These are phyloP conservation scores for Seiridium unicorne DNA, from an alignment of 2,329 filamentous ascomycete genomes.

Conservation along the genomic window DNA sequence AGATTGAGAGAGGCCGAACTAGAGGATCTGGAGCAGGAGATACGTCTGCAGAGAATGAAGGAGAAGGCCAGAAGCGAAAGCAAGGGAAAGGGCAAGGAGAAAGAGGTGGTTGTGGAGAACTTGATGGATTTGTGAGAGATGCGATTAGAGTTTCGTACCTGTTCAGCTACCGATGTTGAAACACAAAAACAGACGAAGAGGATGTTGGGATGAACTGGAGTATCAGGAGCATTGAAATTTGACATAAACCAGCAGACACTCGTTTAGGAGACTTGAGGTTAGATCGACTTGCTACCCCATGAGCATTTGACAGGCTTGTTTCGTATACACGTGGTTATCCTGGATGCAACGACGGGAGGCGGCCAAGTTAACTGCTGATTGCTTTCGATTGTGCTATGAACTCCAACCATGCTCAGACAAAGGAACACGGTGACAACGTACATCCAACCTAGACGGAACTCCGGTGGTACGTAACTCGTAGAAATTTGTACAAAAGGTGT, in stretches of 20 bases:
- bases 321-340: neutral
- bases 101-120: neutral
- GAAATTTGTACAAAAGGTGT: slow-evolving; percentile 12
- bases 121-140: neutral
- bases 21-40: no score
- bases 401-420: slow-evolving; percentile 12
- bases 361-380: neutral
- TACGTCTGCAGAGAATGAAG: no score
- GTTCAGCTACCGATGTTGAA: no score
- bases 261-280: no score
- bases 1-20: no score
- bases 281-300: no score
- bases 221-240: no score
- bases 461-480: slow-evolving; percentile 12
- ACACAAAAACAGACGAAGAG: no score
- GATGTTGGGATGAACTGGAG: no score
- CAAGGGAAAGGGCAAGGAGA: neutral
- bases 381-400: slow-evolving; percentile 9
- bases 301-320: neutral
- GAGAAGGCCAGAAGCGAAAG: no score
- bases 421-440: slow-evolving; percentile 12
- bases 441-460: slow-evolving; percentile 10
- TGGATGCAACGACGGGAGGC: neutral
- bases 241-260: no score
- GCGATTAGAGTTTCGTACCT: no score